phyloP scores from a whole-genome alignment of 2,329 filamentous ascomycete genomes.

The Claviceps fusiformis region DNA sequence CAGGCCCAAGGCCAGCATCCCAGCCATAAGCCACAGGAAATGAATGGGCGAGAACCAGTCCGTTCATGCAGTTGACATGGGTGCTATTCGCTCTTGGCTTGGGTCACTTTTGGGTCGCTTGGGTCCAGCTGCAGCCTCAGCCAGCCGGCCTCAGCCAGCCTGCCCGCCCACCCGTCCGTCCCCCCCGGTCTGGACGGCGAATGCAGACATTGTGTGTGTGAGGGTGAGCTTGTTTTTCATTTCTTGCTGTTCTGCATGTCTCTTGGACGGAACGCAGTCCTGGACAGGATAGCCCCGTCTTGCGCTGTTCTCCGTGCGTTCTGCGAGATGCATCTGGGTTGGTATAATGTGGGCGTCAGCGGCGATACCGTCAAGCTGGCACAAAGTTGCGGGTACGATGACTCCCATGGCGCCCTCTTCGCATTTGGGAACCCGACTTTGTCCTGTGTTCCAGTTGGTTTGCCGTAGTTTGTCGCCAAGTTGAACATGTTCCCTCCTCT shows the following conservation, averaged over 20 bases:
- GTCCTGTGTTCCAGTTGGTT: background rate
- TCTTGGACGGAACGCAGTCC: background rate
- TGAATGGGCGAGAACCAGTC: background rate
- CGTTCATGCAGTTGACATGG: background rate
- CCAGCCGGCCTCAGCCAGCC: background rate
- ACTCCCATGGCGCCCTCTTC: background rate
- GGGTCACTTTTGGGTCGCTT: background rate
- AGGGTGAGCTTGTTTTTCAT: background rate
- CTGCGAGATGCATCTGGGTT: conserved; percentile 1
- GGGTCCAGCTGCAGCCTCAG: background rate
- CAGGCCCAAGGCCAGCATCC: background rate
- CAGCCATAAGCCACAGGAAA: background rate
- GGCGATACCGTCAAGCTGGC: background rate
- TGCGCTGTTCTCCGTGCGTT: background rate
- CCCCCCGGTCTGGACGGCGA: background rate
- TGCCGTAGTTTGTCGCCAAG: background rate
- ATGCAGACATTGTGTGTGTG: background rate
- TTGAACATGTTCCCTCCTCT: background rate
- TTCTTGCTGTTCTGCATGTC: background rate
- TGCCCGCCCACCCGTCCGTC: no score
- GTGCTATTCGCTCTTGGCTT: background rate
- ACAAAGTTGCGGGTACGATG: background rate
- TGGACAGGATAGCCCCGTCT: background rate
- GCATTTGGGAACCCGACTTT: background rate
- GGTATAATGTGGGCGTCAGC: conserved; percentile 1